These are phyloP conservation scores for Neofusicoccum ribis DNA, from an alignment of 2,329 filamentous ascomycete genomes.

Conservation along the genomic window DNA sequence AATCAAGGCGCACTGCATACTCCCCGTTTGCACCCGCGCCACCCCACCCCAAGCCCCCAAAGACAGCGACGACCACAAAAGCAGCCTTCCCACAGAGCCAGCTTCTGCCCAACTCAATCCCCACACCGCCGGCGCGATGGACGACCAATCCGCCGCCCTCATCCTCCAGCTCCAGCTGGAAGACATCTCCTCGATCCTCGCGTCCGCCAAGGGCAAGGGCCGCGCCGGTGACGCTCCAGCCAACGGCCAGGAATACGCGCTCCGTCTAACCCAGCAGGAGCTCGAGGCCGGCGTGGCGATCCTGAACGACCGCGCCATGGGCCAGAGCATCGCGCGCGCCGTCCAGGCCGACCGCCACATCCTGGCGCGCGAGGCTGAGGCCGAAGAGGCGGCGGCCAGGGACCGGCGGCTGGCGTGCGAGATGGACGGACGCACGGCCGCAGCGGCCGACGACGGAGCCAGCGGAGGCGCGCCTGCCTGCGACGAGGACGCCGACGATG, in stretches of 20 bases:
- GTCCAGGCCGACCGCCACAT: neutral
- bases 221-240: neutral
- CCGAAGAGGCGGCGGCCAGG: neutral
- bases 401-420: neutral
- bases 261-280: neutral
- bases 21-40: too few species aligned
- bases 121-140: neutral
- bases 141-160: neutral
- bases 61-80: too few species aligned
- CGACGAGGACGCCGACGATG: neutral
- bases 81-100: too few species aligned
- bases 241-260: neutral
- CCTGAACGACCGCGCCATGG: constrained; percentile 1
- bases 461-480: too few species aligned
- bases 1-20: too few species aligned
- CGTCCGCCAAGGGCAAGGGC: neutral
- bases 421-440: neutral
- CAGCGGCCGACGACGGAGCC: neutral
- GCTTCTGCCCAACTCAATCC: too few species aligned
- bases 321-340: constrained; percentile 11
- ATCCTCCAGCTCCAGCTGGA: constrained; percentile 17
- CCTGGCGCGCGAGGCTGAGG: neutral
- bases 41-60: too few species aligned
- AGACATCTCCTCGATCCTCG: neutral
- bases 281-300: neutral